Evolutionary conservation across 2,329 filamentous ascomycete genomes (phyloP), one percentile per base, ranked within the genome.

Genomic region (Aspergillus tanneri): DNA sequence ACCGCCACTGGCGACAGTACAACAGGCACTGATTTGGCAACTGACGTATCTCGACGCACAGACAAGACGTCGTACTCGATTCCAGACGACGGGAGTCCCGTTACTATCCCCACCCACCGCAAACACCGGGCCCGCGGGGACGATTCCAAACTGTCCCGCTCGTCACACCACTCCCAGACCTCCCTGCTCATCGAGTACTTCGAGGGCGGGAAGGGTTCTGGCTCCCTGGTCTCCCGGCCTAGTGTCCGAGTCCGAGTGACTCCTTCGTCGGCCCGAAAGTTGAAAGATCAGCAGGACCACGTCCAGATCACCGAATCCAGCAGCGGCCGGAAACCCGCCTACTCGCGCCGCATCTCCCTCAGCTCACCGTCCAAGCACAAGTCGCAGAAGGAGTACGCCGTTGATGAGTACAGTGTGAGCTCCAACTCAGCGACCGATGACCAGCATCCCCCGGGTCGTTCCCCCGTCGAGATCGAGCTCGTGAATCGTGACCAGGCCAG

Each of bases 141-240:
- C 53, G 70, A 67, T 30, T 64, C 67, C 52, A 78, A 72, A 54
- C 72, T 80, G 49, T 76, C 76, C 71, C 77, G 70, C 67, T 70
- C 74, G 64, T 65, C 72, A 64, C 70, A 80, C 36, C 71, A 82
- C 60, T 95, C 89, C 37, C 90, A 95, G 74, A 95, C 91, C 28
- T 95, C 89, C 47, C 78, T 96, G 57, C 78, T 96, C 61, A 96
- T 96, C 63, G 91, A 96, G 73, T 96, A 95, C 71, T 96, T 95
- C 64, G 91, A 96, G 72, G 88, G 84, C 58, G 83, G 85, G 54
- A 91, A 80, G 47, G 77, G 61, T 43, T 77, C 60, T 77, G 77
- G 59, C 48, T 60, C 63, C 62, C 74, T 77, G 25, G 80, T 83
- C 59, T 85, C 87, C 60, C 85, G 87, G 59, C 90, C 91, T 10